Evolutionary conservation across 2,329 filamentous ascomycete species (phyloP).

Genomic region (Scorias spongiosa): DNA sequence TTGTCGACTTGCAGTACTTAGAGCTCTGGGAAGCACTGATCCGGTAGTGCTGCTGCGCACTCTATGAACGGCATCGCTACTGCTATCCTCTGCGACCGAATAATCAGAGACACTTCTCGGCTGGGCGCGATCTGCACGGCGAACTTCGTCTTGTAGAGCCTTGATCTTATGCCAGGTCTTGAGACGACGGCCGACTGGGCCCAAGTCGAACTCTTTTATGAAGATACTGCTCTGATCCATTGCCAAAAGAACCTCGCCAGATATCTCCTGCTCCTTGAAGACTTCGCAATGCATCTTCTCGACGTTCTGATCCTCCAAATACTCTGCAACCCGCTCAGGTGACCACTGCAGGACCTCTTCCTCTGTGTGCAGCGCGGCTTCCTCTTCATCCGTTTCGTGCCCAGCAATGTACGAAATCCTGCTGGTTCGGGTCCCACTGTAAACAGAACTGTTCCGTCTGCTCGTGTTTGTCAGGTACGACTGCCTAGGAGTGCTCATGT

Average conservation of each 20-base stretch:
- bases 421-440: constrained; percentile 63
- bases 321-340: constrained; percentile 70
- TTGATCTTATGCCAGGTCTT: constrained; percentile 98
- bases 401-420: constrained; percentile 84
- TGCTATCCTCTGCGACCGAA: constrained; percentile 22
- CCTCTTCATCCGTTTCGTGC: constrained; percentile 89
- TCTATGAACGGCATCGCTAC: constrained; percentile 25
- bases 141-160: constrained; percentile 73
- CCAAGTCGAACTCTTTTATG: constrained; percentile 87
- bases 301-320: constrained; percentile 70
- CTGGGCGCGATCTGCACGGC: constrained; percentile 32
- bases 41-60: constrained; percentile 28
- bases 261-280: constrained; percentile 90
- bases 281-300: constrained; percentile 86
- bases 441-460: constrained; percentile 50
- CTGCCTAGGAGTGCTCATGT: constrained; percentile 50
- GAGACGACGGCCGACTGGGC: constrained; percentile 72
- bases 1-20: constrained; percentile 6
- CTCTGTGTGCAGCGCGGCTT: constrained; percentile 52
- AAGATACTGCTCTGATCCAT: constrained; percentile 95
- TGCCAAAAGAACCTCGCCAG: constrained; percentile 77
- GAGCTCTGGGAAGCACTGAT: not conserved
- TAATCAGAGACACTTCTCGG: constrained; percentile 26
- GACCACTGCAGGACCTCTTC: constrained; percentile 68
- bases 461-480: constrained; percentile 26